A percentile compares a stretch with the other conserved stretches of the same genome.
Evolutionary conservation across 2,329 filamentous ascomycete species (phyloP).

Genomic region (Colletotrichum cordylinicola): DNA sequence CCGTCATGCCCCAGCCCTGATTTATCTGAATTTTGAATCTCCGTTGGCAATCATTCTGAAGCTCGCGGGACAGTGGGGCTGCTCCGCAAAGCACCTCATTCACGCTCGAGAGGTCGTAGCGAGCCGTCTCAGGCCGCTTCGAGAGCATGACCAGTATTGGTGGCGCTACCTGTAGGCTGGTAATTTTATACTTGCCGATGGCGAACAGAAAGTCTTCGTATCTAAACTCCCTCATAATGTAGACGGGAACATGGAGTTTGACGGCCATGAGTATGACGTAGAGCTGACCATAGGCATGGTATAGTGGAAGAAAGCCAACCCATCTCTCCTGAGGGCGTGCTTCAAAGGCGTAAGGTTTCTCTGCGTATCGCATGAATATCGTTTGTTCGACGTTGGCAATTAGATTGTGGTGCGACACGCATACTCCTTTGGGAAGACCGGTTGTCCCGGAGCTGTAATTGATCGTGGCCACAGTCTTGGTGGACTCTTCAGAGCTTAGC

Average conservation of each 20-base stretch:
- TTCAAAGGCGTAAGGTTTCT: conserved; percentile 38
- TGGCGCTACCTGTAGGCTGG: conserved; percentile 58
- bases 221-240: conserved; percentile 62
- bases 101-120: conserved; percentile 59
- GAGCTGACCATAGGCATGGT: conserved; percentile 65
- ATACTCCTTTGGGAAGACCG: conserved; percentile 57
- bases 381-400: conserved; percentile 56
- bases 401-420: conserved; percentile 54
- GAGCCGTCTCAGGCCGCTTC: conserved; percentile 58
- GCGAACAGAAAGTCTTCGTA: conserved; percentile 57
- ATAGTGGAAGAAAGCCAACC: conserved; percentile 70
- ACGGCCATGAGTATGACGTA: conserved; percentile 54
- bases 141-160: conserved; percentile 64
- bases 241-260: conserved; percentile 51
- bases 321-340: conserved; percentile 50
- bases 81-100: conserved; percentile 55
- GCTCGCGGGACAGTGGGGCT: conserved; percentile 51
- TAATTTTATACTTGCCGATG: conserved; percentile 59
- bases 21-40: conserved; percentile 43
- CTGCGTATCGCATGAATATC: conserved; percentile 48
- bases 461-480: conserved; percentile 44
- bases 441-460: conserved; percentile 59
- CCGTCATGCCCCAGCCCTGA: conserved; percentile 70
- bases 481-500: conserved; percentile 39
- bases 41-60: conserved; percentile 51